phyloP scores from a whole-genome alignment of 768 basidiomycete species.

The Rickenella mellea region DNA sequence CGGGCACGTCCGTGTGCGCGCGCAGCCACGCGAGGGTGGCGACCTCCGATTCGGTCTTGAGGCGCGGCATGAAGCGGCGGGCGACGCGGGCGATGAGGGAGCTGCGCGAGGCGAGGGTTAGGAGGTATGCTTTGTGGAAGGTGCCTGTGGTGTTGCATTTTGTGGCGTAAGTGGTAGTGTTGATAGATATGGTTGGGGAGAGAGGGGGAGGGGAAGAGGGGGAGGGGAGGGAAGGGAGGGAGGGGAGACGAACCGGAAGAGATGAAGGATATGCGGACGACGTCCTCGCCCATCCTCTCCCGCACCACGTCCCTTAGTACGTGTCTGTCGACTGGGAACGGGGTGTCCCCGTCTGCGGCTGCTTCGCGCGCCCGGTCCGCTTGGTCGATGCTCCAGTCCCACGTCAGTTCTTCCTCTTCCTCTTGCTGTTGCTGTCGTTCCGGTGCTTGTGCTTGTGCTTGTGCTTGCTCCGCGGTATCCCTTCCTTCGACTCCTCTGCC shows the following conservation, averaged over 20 bases:
- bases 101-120: constrained; percentile 38
- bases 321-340: constrained; percentile 68
- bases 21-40: constrained; percentile 79
- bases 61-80: constrained; percentile 74
- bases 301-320: constrained; percentile 70
- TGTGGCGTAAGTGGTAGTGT: background rate
- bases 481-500: too few relatives aligned
- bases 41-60: constrained; percentile 83
- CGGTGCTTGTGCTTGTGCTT: too few relatives aligned
- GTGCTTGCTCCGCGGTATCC: too few relatives aligned
- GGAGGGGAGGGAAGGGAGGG: background rate
- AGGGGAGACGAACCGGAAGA: constrained; percentile 49
- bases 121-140: constrained; percentile 81
- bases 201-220: constrained; percentile 11
- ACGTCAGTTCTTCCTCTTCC: constrained; percentile 26
- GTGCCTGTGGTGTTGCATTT: constrained; percentile 41
- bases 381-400: constrained; percentile 68
- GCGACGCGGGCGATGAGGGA: constrained; percentile 68
- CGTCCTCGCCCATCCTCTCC: constrained; percentile 56
- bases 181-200: too few relatives aligned
- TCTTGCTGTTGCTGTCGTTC: too few relatives aligned
- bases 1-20: constrained; percentile 58
- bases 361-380: constrained; percentile 59
- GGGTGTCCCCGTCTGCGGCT: constrained; percentile 47
- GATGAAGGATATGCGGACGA: constrained; percentile 63